phyloP scores from a whole-genome alignment of 352 stramenopile species.

The Phytopythium aichiense region DNA sequence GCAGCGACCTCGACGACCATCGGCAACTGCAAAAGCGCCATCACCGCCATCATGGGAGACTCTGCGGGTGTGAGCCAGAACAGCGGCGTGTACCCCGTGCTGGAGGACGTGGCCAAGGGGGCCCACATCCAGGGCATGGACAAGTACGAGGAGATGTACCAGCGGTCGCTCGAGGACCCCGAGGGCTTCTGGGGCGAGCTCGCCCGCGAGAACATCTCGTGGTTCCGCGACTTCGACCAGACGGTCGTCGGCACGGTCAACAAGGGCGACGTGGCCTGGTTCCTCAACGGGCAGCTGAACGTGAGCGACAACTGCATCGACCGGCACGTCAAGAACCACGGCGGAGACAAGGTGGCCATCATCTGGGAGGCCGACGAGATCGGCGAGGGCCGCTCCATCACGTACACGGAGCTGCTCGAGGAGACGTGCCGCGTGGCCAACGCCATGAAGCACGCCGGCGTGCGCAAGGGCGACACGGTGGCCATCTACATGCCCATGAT shows the following conservation, averaged over 20 bases:
- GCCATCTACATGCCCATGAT: conserved; percentile 99
- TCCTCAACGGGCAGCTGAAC: conserved; percentile 94
- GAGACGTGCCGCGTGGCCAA: conserved; percentile 92
- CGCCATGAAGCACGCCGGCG: conserved; percentile 88
- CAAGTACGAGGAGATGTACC: conserved; percentile 68
- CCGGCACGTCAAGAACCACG: conserved; percentile 80
- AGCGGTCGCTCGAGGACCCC: conserved; percentile 77
- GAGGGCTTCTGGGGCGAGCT: conserved; percentile 79
- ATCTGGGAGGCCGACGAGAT: conserved; percentile 98
- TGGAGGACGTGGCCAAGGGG: conserved; percentile 30
- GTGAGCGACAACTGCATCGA: conserved; percentile 95
- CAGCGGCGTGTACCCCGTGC: conserved; percentile 21
- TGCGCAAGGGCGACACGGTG: conserved; percentile 93
- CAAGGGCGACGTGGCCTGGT: conserved; percentile 94
- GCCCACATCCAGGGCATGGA: conserved; percentile 53
- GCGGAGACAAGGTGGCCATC: conserved; percentile 75
- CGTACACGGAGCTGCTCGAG: conserved; percentile 43
- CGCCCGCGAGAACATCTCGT: conserved; percentile 77
- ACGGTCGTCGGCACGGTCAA: conserved; percentile 82
- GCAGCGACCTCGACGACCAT: conserved; percentile 6
- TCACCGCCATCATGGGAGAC: conserved; percentile 18
- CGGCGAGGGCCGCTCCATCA: conserved; percentile 63
- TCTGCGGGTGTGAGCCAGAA: conserved; percentile 26
- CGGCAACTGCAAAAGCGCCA: conserved; percentile 21
- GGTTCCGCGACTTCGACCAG: conserved; percentile 78